Evolutionary conservation across 2,329 filamentous ascomycete genomes (phyloP).

Genomic region (Colletotrichum ledebouriae): DNA sequence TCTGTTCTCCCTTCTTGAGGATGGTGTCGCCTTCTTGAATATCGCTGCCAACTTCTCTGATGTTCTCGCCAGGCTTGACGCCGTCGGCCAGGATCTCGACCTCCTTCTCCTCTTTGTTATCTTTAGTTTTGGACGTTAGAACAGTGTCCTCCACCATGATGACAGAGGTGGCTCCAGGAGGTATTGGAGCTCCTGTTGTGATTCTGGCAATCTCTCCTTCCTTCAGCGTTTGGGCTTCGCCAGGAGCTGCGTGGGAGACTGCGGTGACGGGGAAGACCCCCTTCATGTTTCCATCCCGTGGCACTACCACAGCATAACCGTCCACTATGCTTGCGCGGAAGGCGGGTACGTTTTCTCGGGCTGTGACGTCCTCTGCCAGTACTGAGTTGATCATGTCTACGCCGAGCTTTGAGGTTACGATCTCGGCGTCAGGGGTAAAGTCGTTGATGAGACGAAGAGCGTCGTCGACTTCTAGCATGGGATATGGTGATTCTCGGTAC

Average conservation of each 20-base stretch:
- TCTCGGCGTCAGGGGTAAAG: conserved; percentile 75
- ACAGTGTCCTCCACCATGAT: conserved; percentile 97
- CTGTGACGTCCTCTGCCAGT: conserved; percentile 84
- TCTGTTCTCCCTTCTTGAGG: conserved; percentile 81
- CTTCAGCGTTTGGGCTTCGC: conserved; percentile 73
- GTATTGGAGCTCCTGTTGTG: conserved; percentile 93
- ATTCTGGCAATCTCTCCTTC: conserved; percentile 87
- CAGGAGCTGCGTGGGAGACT: conserved; percentile 86
- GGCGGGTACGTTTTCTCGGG: conserved; percentile 87
- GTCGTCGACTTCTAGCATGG: conserved; percentile 89
- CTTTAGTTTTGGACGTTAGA: conserved; percentile 80
- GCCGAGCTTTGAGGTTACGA: conserved; percentile 72
- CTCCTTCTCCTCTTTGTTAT: conserved; percentile 86
- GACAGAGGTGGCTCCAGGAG: conserved; percentile 88
- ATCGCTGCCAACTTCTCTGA: conserved; percentile 92
- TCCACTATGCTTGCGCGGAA: conserved; percentile 97
- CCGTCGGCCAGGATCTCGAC: conserved; percentile 87
- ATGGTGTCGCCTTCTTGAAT: conserved; percentile 78
- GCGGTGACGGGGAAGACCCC: conserved; percentile 89
- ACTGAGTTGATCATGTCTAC: conserved; percentile 79
- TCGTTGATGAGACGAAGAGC: conserved; percentile 80
- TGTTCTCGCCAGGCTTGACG: conserved; percentile 84
- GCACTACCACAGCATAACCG: conserved; percentile 87
- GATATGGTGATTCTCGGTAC: conserved; percentile 88
- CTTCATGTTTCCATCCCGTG: conserved; percentile 73